Percentiles rank a stretch among this genome's conserved stretches.
phyloP scores from a whole-genome alignment of 176 grass and related monocot genomes.

The Musa itinerans region DNA sequence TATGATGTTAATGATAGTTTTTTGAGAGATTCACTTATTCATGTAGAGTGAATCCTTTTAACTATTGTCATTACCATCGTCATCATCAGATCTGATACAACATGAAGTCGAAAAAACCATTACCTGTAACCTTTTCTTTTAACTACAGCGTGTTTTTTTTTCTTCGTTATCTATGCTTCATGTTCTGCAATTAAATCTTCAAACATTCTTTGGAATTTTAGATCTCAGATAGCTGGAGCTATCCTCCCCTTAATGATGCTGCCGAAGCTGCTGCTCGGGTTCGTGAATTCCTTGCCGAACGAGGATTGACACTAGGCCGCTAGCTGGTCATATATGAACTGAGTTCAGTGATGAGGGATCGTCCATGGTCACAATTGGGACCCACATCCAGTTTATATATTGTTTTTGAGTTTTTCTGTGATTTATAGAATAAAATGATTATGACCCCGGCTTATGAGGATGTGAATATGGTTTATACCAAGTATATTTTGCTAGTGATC shows the following conservation, averaged over 20 bases:
- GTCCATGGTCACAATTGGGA: neutral
- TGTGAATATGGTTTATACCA: neutral
- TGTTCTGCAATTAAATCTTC: neutral
- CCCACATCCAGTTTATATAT: neutral
- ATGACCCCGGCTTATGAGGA: neutral
- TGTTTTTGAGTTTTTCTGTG: neutral
- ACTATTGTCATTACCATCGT: too few relatives aligned
- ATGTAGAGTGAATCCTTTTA: too few relatives aligned
- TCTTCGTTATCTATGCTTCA: too few relatives aligned
- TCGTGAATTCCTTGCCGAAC: slow-evolving; percentile 61
- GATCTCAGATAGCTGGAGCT: slow-evolving; percentile 88
- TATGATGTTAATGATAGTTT: too few relatives aligned
- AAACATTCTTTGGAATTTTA: slow-evolving; percentile 15
- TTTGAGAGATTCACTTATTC: too few relatives aligned
- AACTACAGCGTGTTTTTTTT: too few relatives aligned
- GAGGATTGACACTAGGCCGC: slow-evolving; percentile 56
- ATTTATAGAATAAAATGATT: neutral
- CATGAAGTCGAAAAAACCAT: too few relatives aligned
- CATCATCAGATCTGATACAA: too few relatives aligned
- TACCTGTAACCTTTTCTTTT: too few relatives aligned
- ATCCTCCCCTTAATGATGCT: slow-evolving; percentile 70
- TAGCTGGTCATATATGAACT: neutral
- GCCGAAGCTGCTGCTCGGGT: slow-evolving; percentile 62
- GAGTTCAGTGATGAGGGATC: neutral
- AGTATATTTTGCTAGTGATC: neutral